A percentile compares a stretch with the other conserved stretches of the same genome.
Evolutionary conservation across 345 rosid species (phyloP).

Genomic region (Gynandropsis gynandra): DNA sequence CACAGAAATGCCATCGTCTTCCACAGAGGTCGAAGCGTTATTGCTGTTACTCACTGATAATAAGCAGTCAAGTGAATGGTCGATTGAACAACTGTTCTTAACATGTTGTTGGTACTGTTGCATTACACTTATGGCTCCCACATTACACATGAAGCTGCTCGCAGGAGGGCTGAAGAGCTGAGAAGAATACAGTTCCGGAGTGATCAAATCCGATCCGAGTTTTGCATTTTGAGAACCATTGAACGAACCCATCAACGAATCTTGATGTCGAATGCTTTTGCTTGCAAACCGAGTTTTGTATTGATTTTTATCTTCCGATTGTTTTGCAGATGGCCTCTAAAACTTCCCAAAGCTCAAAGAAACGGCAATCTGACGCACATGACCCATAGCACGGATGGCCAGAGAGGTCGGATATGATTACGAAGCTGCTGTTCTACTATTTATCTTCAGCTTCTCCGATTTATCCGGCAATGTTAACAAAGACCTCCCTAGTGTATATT

Average conservation of each 20-base stretch:
- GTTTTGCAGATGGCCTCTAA: too few species aligned
- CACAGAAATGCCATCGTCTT: slow-evolving; percentile 65
- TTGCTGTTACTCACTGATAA: slow-evolving; percentile 60
- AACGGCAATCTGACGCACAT: too few species aligned
- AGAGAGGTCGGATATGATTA: too few species aligned
- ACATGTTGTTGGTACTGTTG: slow-evolving; percentile 23
- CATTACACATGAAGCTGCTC: slow-evolving; percentile 29
- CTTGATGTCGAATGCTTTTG: slow-evolving; percentile 21
- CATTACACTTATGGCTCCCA: slow-evolving; percentile 25
- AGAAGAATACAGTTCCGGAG: slow-evolving; percentile 31
- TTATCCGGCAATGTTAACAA: slow-evolving; percentile 22
- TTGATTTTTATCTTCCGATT: too few species aligned
- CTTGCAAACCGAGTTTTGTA: slow-evolving; percentile 18
- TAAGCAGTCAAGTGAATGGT: slow-evolving; percentile 58
- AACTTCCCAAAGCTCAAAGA: too few species aligned
- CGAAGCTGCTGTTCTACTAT: slow-evolving; percentile 18
- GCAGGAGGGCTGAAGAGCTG: slow-evolving; percentile 19
- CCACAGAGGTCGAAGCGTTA: slow-evolving; percentile 40
- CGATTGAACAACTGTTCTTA: slow-evolving; percentile 26
- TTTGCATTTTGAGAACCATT: background rate
- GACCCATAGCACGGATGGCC: too few species aligned
- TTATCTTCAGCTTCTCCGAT: slow-evolving; percentile 17
- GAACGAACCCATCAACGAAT: slow-evolving; percentile 1
- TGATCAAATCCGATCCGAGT: slow-evolving; percentile 27
- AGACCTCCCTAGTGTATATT: too few species aligned